Evolutionary conservation across 768 basidiomycete genomes (phyloP), one percentile per base, ranked within the genome.

Genomic region (Boletus pseudopeckii): DNA sequence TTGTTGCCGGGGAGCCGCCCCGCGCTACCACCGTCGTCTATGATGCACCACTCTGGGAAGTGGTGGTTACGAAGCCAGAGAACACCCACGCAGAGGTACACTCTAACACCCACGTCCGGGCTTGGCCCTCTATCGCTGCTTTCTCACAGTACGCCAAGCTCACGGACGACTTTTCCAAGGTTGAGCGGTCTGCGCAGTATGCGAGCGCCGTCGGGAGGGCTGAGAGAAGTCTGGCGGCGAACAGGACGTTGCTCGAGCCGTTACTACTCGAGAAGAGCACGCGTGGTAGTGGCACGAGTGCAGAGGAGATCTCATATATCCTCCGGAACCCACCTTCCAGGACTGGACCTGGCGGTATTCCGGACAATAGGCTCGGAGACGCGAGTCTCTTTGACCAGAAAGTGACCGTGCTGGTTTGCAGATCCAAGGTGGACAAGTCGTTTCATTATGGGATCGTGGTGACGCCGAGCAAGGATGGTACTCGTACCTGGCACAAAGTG

Each of bases 381-480:
- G 33, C 7, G 6, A 39, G 50, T 28, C 41, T 57, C 26, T 58
- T 57, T 48, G 46, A 18, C n/a, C 20, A 38, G 40, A 33, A 52
- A 22, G 40, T 53, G 13, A 41, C 43, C 7, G 37, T 52, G 7
- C 41, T 52, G 15, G 26, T 48, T 43, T 59, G 56, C 38, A 53
- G 56, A 26, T 59, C 56, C 43, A 58, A 58, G 43, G 34, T 1
- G 26, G 22, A 52, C 30, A 37, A 30, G 10, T 40, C 30, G 4
- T 59, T 59, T 32, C 48, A 59, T 33, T 57, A 53, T 41, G 47
- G 56, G 18, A 53, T 58, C 3, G 48, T 47, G 22, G 55, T 57
- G 42, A 43, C 18, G 5, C 45, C 45, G 15, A 48, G 44, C 33
- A 32, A 32, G 1, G 53, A 55, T 22, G 41, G 45, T 24, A 40